A percentile compares a stretch with the other conserved stretches of the same genome.
These are phyloP conservation scores for Penicillium sp. DNA, from an alignment of 2,329 filamentous ascomycete species.

Conservation along the genomic window DNA sequence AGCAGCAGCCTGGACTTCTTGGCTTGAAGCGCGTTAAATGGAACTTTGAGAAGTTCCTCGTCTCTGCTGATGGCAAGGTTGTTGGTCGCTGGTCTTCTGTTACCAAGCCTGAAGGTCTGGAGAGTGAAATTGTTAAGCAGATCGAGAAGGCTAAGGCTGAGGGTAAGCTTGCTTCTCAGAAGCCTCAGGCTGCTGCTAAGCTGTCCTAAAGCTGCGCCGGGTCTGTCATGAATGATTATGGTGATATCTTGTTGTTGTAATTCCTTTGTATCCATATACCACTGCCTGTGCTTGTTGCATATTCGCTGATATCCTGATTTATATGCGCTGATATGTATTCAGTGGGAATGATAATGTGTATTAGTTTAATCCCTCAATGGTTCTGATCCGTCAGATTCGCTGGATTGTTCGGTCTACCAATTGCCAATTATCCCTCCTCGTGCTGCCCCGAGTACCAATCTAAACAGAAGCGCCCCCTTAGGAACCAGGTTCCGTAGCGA, in stretches of 20 bases:
- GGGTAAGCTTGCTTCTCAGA: conserved; percentile 28
- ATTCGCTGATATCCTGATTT: background rate
- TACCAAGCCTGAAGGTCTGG: conserved; percentile 77
- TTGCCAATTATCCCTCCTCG: no score
- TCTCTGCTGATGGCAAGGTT: conserved; percentile 81
- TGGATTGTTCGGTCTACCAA: background rate
- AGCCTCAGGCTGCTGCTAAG: conserved; percentile 22
- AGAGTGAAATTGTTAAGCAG: conserved; percentile 71
- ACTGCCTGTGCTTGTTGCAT: conserved; percentile 10
- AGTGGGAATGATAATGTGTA: background rate
- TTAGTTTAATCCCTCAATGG: background rate
- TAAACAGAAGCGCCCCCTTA: conserved; percentile 33
- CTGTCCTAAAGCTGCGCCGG: conserved; percentile 10
- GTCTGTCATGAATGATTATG: background rate
- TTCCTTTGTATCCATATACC: conserved; percentile 13
- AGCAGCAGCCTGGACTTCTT: conserved; percentile 71
- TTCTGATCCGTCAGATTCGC: background rate
- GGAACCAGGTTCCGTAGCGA: conserved; percentile 78
- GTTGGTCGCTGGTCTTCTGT: conserved; percentile 82
- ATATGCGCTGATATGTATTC: background rate
- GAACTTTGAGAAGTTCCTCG: conserved; percentile 99
- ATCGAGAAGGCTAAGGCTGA: conserved; percentile 55
- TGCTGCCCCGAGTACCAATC: no score
- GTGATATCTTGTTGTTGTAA: background rate
- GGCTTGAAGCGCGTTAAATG: conserved; percentile 93